Evolutionary conservation across 345 rosid species (phyloP).

Genomic region (Schrenkiella parvula): DNA sequence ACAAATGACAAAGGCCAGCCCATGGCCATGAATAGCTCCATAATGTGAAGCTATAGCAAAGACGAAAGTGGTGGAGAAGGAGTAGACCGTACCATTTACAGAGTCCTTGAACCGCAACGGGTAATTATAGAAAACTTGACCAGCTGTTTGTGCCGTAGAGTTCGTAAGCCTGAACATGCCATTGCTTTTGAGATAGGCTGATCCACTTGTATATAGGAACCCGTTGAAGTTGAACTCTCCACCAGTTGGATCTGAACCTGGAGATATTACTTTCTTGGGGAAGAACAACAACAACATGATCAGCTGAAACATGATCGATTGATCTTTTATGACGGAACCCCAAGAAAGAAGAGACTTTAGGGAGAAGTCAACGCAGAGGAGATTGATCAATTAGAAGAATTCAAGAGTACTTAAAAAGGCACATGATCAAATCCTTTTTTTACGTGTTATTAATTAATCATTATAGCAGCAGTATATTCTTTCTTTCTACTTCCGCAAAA

Average conservation of each 20-base stretch:
- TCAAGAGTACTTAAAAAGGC: neutral
- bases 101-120: slow-evolving; percentile 39
- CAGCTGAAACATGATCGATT: neutral
- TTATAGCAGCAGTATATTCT: neutral
- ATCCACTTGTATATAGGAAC: slow-evolving; percentile 27
- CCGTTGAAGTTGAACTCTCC: slow-evolving; percentile 35
- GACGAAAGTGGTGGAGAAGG: slow-evolving; percentile 23
- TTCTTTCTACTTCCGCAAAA: too few species aligned
- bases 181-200: slow-evolving; percentile 27
- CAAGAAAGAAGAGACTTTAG: neutral
- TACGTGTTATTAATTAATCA: neutral
- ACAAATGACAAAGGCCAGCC: slow-evolving; percentile 17
- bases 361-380: neutral
- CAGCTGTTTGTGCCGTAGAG: slow-evolving; percentile 17
- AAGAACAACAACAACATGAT: neutral
- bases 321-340: neutral
- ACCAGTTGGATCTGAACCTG: neutral
- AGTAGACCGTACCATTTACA: neutral
- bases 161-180: slow-evolving; percentile 11
- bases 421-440: neutral
- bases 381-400: neutral
- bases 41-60: neutral
- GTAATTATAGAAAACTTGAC: slow-evolving; percentile 37
- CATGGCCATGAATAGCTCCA: neutral
- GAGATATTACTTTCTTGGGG: slow-evolving; percentile 2